A percentile compares a stretch with the other conserved stretches of the same genome.
Evolutionary conservation across 2,329 filamentous ascomycete genomes (phyloP).

Genomic region (Alternaria dauci): DNA sequence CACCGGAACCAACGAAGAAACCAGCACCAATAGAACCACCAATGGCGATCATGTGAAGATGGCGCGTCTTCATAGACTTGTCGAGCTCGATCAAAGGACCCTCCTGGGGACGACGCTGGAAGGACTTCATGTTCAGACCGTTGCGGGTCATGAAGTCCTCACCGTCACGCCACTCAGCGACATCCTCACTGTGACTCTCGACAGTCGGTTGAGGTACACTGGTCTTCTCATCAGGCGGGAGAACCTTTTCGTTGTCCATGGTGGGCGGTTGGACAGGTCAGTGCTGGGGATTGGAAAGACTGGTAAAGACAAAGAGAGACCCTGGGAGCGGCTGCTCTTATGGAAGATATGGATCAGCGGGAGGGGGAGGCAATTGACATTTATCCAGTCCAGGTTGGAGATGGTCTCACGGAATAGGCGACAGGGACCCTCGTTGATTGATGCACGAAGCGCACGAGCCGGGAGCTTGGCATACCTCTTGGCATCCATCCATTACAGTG

Average conservation of each 20-base stretch:
- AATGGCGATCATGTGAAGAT: slow-evolving; percentile 70
- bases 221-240: slow-evolving; percentile 40
- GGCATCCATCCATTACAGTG: slow-evolving; percentile 28
- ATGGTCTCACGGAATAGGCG: slow-evolving; percentile 34
- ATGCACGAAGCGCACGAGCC: slow-evolving; percentile 29
- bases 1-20: slow-evolving; percentile 69
- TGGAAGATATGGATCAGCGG: slow-evolving; percentile 35
- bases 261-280: slow-evolving; percentile 25
- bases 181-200: slow-evolving; percentile 21
- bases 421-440: slow-evolving; percentile 31
- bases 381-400: slow-evolving; percentile 28
- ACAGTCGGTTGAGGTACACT: slow-evolving; percentile 23
- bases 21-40: slow-evolving; percentile 69
- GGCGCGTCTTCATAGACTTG: slow-evolving; percentile 63
- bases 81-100: slow-evolving; percentile 40
- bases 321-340: slow-evolving; percentile 29
- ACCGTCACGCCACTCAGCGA: slow-evolving; percentile 39
- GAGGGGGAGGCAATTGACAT: slow-evolving; percentile 31
- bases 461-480: slow-evolving; percentile 38
- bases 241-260: slow-evolving; percentile 41
- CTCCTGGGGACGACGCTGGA: slow-evolving; percentile 43
- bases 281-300: slow-evolving; percentile 13
- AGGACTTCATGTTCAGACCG: slow-evolving; percentile 47
- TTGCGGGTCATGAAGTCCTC: slow-evolving; percentile 49
- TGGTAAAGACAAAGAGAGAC: slow-evolving; percentile 13